A percentile compares a stretch with the other conserved stretches of the same genome.
These are phyloP conservation scores for Debaryomyces hansenii DNA, from an alignment of 805 yeast species.

Conservation along the genomic window DNA sequence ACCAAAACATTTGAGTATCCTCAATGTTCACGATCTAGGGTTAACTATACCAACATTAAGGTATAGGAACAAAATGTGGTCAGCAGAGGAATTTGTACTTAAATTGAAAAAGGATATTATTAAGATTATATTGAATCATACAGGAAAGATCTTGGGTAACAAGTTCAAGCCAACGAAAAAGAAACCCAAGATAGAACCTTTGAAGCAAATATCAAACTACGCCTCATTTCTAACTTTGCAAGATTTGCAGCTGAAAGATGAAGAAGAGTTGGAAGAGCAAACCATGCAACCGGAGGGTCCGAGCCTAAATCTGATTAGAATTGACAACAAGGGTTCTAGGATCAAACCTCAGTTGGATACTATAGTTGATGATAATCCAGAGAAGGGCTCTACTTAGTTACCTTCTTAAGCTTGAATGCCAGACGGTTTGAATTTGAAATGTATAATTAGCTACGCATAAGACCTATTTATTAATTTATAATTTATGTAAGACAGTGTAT, in stretches of 20 bases:
- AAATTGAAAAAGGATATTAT: slow-evolving; percentile 63
- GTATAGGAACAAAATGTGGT: slow-evolving; percentile 51
- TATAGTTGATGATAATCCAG: too few relatives aligned
- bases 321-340: too few relatives aligned
- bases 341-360: too few relatives aligned
- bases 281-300: too few relatives aligned
- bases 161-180: slow-evolving; percentile 52
- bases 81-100: slow-evolving; percentile 63
- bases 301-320: too few relatives aligned
- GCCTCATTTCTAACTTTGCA: slow-evolving; percentile 36
- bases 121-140: slow-evolving; percentile 57
- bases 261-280: neutral
- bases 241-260: slow-evolving; percentile 28
- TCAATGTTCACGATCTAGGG: slow-evolving; percentile 74
- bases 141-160: slow-evolving; percentile 79
- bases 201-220: slow-evolving; percentile 41
- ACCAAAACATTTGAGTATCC: slow-evolving; percentile 62
- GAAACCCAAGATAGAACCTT: slow-evolving; percentile 24
- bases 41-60: slow-evolving; percentile 62
- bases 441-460: too few relatives aligned
- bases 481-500: too few relatives aligned
- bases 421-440: too few relatives aligned
- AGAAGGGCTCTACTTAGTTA: too few relatives aligned
- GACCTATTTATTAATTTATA: too few relatives aligned
- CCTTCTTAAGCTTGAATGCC: too few relatives aligned